Conservation (phyloP, 192 early-diverging fungal genomes). For the Phycomyces blakesleeanus region DNA sequence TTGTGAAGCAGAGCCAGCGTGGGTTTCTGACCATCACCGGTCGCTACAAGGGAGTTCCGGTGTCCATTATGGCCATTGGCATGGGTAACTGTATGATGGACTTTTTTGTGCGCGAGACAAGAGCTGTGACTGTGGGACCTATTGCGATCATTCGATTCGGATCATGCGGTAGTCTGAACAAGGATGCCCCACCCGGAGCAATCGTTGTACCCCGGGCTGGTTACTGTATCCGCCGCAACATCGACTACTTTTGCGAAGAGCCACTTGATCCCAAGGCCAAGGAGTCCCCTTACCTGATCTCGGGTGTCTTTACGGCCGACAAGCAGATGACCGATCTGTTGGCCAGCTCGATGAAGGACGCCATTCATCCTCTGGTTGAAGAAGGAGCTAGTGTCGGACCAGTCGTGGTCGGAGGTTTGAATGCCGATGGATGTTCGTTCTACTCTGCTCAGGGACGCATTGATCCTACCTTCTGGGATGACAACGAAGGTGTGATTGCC, state of each 20-base stretch:
- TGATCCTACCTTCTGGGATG: slow-evolving; percentile 71
- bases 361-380: slow-evolving; percentile 25
- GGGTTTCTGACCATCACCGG: slow-evolving; percentile 88
- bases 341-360: slow-evolving; percentile 22
- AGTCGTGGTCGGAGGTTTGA: slow-evolving; percentile 52
- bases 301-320: slow-evolving; percentile 59
- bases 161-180: slow-evolving; percentile 76
- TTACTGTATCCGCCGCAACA: slow-evolving; percentile 53
- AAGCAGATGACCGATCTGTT: slow-evolving; percentile 44
- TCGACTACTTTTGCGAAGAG: slow-evolving; percentile 61
- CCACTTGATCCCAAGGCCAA: slow-evolving; percentile 7
- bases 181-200: slow-evolving; percentile 48
- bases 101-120: slow-evolving; percentile 84
- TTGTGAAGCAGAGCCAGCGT: slow-evolving; percentile 60
- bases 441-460: slow-evolving; percentile 80
- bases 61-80: slow-evolving; percentile 82
- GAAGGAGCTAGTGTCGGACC: slow-evolving; percentile 8
- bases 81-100: slow-evolving; percentile 86
- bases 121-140: slow-evolving; percentile 74
- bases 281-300: slow-evolving; percentile 62
- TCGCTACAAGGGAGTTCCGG: slow-evolving; percentile 64
- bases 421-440: slow-evolving; percentile 81
- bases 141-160: slow-evolving; percentile 81
- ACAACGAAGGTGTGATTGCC: slow-evolving; percentile 62
- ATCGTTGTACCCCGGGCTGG: slow-evolving; percentile 65